Evolutionary conservation across 164 flowering plant species (phyloP), one percentile per base, ranked within the genome.

Genomic region (Vitis rotundifolia): DNA sequence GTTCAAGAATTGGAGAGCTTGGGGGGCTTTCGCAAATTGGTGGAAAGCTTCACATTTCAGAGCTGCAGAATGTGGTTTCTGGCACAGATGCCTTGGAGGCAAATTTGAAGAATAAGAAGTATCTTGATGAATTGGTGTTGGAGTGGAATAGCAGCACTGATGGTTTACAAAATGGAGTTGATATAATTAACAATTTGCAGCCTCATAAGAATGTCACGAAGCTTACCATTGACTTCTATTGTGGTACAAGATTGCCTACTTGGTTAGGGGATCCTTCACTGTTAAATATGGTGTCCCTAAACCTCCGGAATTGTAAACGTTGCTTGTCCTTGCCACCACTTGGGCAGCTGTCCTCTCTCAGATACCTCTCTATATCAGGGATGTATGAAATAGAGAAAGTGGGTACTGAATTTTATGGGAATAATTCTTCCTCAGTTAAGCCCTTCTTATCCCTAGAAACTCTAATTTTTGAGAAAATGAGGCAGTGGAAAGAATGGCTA

Each of bases 401-500:
- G 13, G 72, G 65, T 50, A 16, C 12, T 14, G 77, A 74, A 51
- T 68, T 74, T 28, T 69, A 49, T 51, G 63, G 71, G 18, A 49
- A 48, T 16, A 11, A 11, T 22, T 3, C 26, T 63, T 26, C 6
- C 44, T 31, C 44, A 31, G 44, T 6, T 31, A 31, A 14, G 13
- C 70, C 68, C 9, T 71, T 75, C 61, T 22, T 9, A 31, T 55
- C 31, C 0, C 52, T 75, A 19, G 59, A 70, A 13, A 62, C 4
- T 5, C 18, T 37, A 28, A 16, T 14, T 11, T 66, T 75, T 56
- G 63, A 37, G 18, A 18, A 51, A 10, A 57, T 74, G 72, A 44
- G 12, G 3, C 19, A 49, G 8, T 75, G 74, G 78, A 50, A 67
- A 16, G 74, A 71, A 11, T 70, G 78, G 78, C 0, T 49, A 15